These are phyloP conservation scores for Penicillium roqueforti DNA, from an alignment of 495 filamentous ascomycete genomes.

Conservation along the genomic window DNA sequence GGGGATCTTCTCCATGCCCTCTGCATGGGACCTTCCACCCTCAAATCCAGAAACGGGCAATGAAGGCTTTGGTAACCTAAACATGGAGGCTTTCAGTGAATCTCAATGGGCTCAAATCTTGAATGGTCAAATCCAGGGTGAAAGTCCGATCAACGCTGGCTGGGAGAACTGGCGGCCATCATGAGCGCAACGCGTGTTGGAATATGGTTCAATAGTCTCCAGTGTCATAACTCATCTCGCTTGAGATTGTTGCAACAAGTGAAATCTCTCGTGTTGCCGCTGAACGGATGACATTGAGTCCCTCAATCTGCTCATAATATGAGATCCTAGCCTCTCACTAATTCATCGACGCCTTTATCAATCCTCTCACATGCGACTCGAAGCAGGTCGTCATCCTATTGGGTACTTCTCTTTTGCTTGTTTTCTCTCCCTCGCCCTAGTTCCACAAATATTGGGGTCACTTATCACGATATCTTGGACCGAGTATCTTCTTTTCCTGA, in stretches of 20 bases:
- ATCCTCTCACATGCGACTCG: not conserved
- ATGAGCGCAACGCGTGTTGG: constrained; percentile 2
- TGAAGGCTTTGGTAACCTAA: constrained; percentile 19
- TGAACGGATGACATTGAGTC: not conserved
- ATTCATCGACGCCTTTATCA: not conserved
- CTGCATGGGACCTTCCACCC: constrained; percentile 27
- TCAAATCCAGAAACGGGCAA: constrained; percentile 13
- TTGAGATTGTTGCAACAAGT: not conserved
- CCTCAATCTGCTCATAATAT: not conserved
- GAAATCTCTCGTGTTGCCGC: not conserved
- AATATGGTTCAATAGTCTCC: not conserved
- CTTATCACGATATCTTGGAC: not conserved
- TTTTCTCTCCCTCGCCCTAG: too few relatives aligned
- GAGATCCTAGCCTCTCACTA: not conserved
- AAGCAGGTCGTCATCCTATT: not conserved
- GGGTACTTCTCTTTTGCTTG: not conserved
- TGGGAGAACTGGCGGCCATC: constrained; percentile 31
- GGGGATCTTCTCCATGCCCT: constrained; percentile 15
- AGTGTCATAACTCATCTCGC: not conserved
- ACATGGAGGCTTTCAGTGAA: constrained; percentile 28
- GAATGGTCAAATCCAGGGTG: constrained; percentile 27
- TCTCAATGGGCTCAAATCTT: constrained; percentile 40
- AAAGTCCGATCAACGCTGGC: constrained; percentile 9
- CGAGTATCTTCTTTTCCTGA: not conserved
- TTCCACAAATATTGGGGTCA: not conserved